These are phyloP conservation scores for Vickermania spadyakhi DNA, from an alignment of 208 protist genomes.

Conservation along the genomic window DNA sequence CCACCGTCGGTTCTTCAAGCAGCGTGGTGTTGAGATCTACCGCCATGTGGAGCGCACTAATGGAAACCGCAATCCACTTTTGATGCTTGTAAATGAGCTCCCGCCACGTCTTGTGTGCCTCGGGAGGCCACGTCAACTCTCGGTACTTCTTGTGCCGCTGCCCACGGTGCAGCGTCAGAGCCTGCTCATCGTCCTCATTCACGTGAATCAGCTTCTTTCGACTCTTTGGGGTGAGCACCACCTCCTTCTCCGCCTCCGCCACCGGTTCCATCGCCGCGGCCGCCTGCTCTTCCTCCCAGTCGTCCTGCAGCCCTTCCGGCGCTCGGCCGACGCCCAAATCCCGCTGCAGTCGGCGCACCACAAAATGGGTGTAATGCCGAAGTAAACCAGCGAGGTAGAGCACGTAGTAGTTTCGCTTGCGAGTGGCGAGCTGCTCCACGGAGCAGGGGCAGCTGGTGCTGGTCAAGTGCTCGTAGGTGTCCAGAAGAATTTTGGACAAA, in stretches of 20 bases:
- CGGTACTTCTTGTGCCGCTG: constrained; percentile 22
- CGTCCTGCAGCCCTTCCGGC: not conserved
- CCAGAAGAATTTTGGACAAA: constrained; percentile 33
- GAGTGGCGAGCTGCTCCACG: constrained; percentile 35
- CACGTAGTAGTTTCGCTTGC: constrained; percentile 34
- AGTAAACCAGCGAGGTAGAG: constrained; percentile 59
- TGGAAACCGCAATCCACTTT: constrained; percentile 56
- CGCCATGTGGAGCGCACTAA: constrained; percentile 61
- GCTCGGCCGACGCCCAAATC: constrained; percentile 10
- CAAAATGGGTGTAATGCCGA: constrained; percentile 67
- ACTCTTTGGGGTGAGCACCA: not conserved
- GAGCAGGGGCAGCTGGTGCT: constrained; percentile 33
- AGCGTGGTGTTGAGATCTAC: constrained; percentile 18
- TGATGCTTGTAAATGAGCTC: constrained; percentile 37
- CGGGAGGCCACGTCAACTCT: constrained; percentile 54
- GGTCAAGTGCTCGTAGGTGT: constrained; percentile 60
- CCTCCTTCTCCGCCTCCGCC: constrained; percentile 4
- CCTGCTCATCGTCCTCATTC: not conserved
- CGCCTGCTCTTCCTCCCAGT: not conserved
- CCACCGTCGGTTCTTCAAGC: constrained; percentile 17
- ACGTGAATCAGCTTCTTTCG: not conserved
- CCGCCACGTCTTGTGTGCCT: constrained; percentile 40
- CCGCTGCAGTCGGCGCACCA: constrained; percentile 26
- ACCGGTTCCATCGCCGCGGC: not conserved
- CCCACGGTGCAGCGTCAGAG: constrained; percentile 5